These are phyloP conservation scores for Moricandia arvensis DNA, from an alignment of 345 rosid species.

Conservation along the genomic window DNA sequence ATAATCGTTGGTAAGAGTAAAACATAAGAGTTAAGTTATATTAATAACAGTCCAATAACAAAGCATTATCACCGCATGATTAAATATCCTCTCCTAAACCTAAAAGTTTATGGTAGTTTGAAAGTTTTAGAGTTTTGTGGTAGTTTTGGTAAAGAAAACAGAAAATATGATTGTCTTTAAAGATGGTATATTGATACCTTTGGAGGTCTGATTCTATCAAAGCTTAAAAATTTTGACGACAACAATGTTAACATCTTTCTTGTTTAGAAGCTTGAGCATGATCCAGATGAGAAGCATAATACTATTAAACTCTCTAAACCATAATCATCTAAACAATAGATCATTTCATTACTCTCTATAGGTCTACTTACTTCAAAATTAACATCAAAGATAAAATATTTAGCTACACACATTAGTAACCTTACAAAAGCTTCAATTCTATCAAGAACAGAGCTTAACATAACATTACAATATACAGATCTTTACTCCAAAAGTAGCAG, in stretches of 20 bases:
- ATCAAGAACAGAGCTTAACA: background rate
- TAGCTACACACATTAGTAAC: background rate
- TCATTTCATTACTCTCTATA: background rate
- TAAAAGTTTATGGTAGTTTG: background rate
- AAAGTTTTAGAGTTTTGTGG: background rate
- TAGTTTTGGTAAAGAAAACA: background rate
- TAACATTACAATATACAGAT: background rate
- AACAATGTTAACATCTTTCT: background rate
- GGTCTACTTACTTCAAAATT: background rate
- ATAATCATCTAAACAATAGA: background rate
- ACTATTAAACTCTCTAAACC: background rate
- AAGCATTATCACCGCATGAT: background rate
- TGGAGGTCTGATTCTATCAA: background rate
- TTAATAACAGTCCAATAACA: background rate
- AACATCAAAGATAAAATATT: background rate
- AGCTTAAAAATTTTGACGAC: background rate
- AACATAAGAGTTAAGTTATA: background rate
- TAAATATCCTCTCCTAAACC: background rate
- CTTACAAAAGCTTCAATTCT: background rate
- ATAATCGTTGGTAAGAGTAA: background rate
- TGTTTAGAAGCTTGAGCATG: background rate
- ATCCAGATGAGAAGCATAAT: background rate
- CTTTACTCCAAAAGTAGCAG: background rate
- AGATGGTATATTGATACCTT: background rate
- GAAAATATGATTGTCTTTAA: background rate